Evolutionary conservation across 2,329 filamentous ascomycete species (phyloP).

Genomic region (Fusarium albosuccineum): DNA sequence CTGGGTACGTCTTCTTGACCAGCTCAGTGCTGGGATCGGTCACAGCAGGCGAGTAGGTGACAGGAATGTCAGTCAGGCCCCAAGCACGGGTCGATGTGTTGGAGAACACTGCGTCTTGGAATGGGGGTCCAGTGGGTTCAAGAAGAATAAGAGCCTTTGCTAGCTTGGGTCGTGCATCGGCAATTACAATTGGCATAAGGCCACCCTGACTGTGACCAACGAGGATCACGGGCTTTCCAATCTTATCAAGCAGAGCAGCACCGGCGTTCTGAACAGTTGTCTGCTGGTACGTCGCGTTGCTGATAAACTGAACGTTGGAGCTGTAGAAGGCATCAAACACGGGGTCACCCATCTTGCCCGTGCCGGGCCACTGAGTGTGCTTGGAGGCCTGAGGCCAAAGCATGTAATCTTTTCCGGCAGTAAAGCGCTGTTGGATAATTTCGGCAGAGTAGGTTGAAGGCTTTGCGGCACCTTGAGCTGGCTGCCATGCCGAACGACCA

Average conservation of each 20-base stretch:
- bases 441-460: slow-evolving; percentile 35
- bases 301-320: slow-evolving; percentile 42
- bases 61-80: slow-evolving; percentile 61
- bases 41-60: slow-evolving; percentile 61
- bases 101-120: slow-evolving; percentile 56
- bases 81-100: slow-evolving; percentile 51
- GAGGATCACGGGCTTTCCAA: slow-evolving; percentile 55
- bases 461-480: slow-evolving; percentile 17
- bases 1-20: slow-evolving; percentile 16
- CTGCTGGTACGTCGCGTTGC: slow-evolving; percentile 38
- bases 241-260: slow-evolving; percentile 57
- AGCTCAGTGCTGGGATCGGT: slow-evolving; percentile 29
- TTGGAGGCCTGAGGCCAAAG: slow-evolving; percentile 41
- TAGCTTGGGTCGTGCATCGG: slow-evolving; percentile 52
- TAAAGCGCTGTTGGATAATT: slow-evolving; percentile 38
- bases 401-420: slow-evolving; percentile 29
- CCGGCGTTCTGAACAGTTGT: slow-evolving; percentile 45
- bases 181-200: slow-evolving; percentile 49
- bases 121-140: slow-evolving; percentile 63
- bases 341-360: slow-evolving; percentile 29
- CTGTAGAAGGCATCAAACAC: slow-evolving; percentile 42
- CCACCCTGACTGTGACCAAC: slow-evolving; percentile 63
- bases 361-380: slow-evolving; percentile 43
- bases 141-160: slow-evolving; percentile 58
- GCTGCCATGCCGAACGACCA: slow-evolving; percentile 39